Conservation (phyloP, 306 rosid genomes). For the Lagenaria siceraria region DNA sequence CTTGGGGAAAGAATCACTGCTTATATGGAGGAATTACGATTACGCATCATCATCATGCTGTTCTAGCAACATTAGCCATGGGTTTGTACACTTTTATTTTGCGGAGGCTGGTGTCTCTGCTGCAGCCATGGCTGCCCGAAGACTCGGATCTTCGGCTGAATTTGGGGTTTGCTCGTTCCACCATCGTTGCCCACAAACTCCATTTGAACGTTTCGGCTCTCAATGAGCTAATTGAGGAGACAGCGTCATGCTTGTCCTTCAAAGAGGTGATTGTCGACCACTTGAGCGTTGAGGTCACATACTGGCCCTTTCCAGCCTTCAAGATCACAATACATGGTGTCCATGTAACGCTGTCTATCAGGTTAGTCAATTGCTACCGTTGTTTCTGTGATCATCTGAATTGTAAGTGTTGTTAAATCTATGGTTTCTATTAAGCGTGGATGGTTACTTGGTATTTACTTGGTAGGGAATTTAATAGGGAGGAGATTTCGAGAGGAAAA, state of each 20-base stretch:
- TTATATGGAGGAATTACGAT: neutral
- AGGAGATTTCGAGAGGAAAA: slow-evolving; percentile 13
- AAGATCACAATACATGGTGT: slow-evolving; percentile 48
- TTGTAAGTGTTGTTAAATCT: neutral
- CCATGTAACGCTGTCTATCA: slow-evolving; percentile 25
- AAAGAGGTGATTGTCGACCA: slow-evolving; percentile 44
- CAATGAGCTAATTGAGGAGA: slow-evolving; percentile 39
- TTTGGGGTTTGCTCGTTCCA: slow-evolving; percentile 48
- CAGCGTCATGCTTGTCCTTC: slow-evolving; percentile 25
- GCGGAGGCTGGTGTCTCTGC: slow-evolving; percentile 52
- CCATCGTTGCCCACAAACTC: slow-evolving; percentile 33
- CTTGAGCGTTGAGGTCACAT: slow-evolving; percentile 42
- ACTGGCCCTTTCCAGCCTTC: slow-evolving; percentile 60
- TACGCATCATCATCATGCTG: neutral
- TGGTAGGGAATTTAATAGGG: slow-evolving; percentile 41
- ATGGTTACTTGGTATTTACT: slow-evolving; percentile 3
- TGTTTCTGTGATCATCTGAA: neutral
- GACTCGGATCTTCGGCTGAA: slow-evolving; percentile 47
- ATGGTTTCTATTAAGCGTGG: neutral
- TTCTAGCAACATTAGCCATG: slow-evolving; percentile 20
- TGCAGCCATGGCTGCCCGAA: slow-evolving; percentile 64
- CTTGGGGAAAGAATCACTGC: neutral
- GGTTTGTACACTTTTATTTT: slow-evolving; percentile 27
- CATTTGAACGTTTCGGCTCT: slow-evolving; percentile 42
- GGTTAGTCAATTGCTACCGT: slow-evolving; percentile 25